phyloP scores from a whole-genome alignment of 108 stramenopile genomes.

The Mediolabrus comicus region DNA sequence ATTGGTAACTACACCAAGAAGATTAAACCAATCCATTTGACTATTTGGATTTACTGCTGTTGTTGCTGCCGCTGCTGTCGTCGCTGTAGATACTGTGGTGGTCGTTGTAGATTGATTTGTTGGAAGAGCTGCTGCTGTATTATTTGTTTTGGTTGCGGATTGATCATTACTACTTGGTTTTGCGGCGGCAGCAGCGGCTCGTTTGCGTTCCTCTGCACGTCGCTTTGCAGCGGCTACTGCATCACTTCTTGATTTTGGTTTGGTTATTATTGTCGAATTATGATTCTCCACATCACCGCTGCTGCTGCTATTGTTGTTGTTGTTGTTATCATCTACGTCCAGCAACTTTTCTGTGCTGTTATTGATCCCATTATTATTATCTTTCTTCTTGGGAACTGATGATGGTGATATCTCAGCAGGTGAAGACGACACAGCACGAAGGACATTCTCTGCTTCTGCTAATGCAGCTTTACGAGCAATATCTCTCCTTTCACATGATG shows the following conservation, averaged over 20 bases:
- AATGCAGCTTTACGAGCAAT: constrained; percentile 19
- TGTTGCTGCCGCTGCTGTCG: background rate
- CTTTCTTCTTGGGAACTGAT: background rate
- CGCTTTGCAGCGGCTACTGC: constrained; percentile 40
- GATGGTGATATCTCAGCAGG: background rate
- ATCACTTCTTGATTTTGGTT: constrained; percentile 28
- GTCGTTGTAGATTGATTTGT: constrained; percentile 6
- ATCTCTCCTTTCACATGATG: background rate
- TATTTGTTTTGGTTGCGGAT: background rate
- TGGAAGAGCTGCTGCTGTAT: background rate
- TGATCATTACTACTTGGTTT: background rate
- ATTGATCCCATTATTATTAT: background rate
- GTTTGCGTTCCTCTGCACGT: constrained; percentile 37
- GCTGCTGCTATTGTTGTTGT: background rate
- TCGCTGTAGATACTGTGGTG: too few species aligned
- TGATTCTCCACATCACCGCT: background rate
- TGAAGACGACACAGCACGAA: constrained; percentile 6
- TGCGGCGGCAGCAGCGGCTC: background rate
- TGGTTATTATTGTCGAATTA: background rate
- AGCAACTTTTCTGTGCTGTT: background rate
- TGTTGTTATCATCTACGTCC: background rate
- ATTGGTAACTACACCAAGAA: constrained; percentile 79
- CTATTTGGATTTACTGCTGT: constrained; percentile 26
- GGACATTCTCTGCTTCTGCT: constrained; percentile 32
- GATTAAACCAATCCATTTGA: constrained; percentile 81